phyloP scores from a whole-genome alignment of 2,329 filamentous ascomycete genomes.

The Paracamarosporium sp. region DNA sequence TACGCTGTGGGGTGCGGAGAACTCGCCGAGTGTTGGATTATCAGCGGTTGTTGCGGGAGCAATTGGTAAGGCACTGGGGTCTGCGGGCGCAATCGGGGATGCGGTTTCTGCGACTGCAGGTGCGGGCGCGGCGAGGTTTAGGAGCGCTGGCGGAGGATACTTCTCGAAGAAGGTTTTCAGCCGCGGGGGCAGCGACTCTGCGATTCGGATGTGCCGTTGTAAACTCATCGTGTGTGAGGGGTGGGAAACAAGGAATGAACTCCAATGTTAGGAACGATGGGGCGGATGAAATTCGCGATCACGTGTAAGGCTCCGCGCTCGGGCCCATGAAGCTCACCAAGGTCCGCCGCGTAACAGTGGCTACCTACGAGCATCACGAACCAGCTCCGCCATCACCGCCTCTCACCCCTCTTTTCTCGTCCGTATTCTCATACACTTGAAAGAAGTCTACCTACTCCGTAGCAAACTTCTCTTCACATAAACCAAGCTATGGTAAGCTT shows the following conservation, averaged over 20 bases:
- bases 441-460: not conserved
- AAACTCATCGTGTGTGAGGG: slow-evolving; percentile 30
- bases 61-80: slow-evolving; percentile 50
- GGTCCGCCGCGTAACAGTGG: slow-evolving; percentile 13
- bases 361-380: slow-evolving; percentile 26
- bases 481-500: slow-evolving; percentile 48
- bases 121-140: slow-evolving; percentile 38
- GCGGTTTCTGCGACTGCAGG: slow-evolving; percentile 23
- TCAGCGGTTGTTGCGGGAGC: slow-evolving; percentile 34
- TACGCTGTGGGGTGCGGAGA: slow-evolving; percentile 17
- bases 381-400: slow-evolving; percentile 19
- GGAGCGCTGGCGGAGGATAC: slow-evolving; percentile 73
- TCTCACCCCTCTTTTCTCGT: slow-evolving; percentile 7
- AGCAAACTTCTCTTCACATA: slow-evolving; percentile 11
- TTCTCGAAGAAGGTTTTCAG: slow-evolving; percentile 87
- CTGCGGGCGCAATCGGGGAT: slow-evolving; percentile 31
- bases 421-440: not conserved
- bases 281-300: slow-evolving; percentile 18
- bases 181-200: slow-evolving; percentile 75
- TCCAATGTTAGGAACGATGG: not conserved
- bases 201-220: slow-evolving; percentile 58
- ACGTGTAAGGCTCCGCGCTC: slow-evolving; percentile 15
- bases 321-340: not conserved
- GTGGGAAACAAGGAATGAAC: slow-evolving; percentile 8
- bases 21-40: slow-evolving; percentile 19